A percentile compares a stretch with the other conserved stretches of the same genome.
phyloP scores from a whole-genome alignment of 2,329 filamentous ascomycete genomes.

The Fusarium mangiferae region DNA sequence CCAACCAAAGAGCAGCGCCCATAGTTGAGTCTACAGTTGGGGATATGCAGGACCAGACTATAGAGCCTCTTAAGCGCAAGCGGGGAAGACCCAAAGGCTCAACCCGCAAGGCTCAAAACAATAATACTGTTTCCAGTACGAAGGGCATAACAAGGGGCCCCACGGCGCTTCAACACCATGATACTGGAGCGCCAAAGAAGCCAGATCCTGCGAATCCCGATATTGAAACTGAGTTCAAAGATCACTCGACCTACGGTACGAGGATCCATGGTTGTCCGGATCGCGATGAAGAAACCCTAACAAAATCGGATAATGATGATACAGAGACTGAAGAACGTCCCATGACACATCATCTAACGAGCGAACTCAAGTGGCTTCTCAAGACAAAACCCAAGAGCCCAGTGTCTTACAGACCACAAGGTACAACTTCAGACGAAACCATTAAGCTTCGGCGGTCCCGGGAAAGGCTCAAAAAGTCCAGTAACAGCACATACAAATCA shows the following conservation, averaged over 20 bases:
- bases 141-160: not conserved
- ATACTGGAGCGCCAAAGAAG: slow-evolving; percentile 16
- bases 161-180: not conserved
- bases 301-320: not conserved
- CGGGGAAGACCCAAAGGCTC: slow-evolving; percentile 37
- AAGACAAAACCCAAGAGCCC: slow-evolving; percentile 15
- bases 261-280: not conserved
- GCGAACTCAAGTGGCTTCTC: slow-evolving; percentile 31
- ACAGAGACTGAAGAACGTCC: not conserved
- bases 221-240: not conserved
- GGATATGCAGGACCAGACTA: not conserved
- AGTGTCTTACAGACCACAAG: not conserved
- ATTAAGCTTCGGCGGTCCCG: not conserved
- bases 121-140: not conserved
- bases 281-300: not conserved
- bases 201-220: not conserved
- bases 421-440: not conserved
- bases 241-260: not conserved
- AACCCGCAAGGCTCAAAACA: not conserved
- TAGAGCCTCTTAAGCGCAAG: slow-evolving; percentile 27
- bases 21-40: not conserved
- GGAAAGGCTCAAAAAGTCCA: not conserved
- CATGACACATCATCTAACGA: not conserved
- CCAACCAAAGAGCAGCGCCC: not conserved
- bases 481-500: not conserved